Evolutionary conservation across 2,329 filamentous ascomycete species (phyloP).

Genomic region (Hymenoscyphus fraxineus): DNA sequence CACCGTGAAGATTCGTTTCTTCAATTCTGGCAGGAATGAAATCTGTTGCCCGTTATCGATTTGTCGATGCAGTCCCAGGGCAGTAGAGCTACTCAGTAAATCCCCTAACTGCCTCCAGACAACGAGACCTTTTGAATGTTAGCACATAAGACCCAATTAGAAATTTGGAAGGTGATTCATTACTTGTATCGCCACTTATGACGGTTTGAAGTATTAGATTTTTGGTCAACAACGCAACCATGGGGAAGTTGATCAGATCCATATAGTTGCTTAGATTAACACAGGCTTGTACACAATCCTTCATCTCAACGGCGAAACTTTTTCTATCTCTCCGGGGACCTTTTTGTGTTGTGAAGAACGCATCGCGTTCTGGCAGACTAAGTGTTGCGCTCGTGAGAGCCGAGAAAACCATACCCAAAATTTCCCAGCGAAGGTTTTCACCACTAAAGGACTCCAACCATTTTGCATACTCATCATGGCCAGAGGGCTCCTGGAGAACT

Average conservation of each 20-base stretch:
- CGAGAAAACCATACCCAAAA: conserved; percentile 29
- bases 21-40: conserved; percentile 37
- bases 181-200: conserved; percentile 40
- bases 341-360: conserved; percentile 29
- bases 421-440: conserved; percentile 33
- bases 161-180: conserved; percentile 13
- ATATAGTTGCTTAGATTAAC: conserved; percentile 36
- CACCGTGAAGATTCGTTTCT: conserved; percentile 36
- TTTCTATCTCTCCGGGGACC: conserved; percentile 27
- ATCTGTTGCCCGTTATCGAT: conserved; percentile 18
- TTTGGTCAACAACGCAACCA: conserved; percentile 39
- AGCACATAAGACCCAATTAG: neutral
- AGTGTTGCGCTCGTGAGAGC: conserved; percentile 24
- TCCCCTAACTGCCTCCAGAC: conserved; percentile 40
- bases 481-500: conserved; percentile 24
- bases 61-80: conserved; percentile 31
- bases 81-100: conserved; percentile 34
- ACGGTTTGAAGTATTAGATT: conserved; percentile 38
- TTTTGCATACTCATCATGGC: conserved; percentile 23
- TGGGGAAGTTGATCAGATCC: conserved; percentile 38
- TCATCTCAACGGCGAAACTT: conserved; percentile 30
- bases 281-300: conserved; percentile 36
- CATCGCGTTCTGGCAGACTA: conserved; percentile 21
- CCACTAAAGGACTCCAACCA: conserved; percentile 31
- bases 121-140: conserved; percentile 31